Evolutionary conservation across 2,329 filamentous ascomycete species (phyloP), one percentile per base, ranked within the genome.

Genomic region (Monosporascus sp.): DNA sequence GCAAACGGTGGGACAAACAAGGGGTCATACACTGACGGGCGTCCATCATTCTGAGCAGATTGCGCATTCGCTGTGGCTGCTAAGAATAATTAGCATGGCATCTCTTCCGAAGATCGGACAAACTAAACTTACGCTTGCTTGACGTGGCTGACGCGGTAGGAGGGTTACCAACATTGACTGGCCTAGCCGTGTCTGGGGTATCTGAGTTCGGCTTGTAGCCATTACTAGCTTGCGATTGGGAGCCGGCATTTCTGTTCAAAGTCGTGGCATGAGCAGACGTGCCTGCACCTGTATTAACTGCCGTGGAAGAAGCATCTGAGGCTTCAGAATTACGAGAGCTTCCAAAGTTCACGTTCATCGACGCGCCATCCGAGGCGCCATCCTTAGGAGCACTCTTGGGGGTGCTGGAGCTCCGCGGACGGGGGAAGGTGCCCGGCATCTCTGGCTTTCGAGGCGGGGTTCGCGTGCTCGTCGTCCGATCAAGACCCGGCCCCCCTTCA

Each of bases 11-110:
- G 59, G 50, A 51, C 46, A 53, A 56, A 55, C 52, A 65, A 57
- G 61, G 59, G 56, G 50, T 54, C 78, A 72, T 81, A 81, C 78
- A 78, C 75, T 72, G 75, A 74, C 57, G 73, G 70, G 41, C 67
- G 67, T 31, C 66, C 64, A 38, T 57, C 63, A 54, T 62, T 63
- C 56, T 63, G 63, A 48, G 60, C 50, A 11, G 65, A 46, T 46
- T 53, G 52, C 25, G 55, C 55, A 55, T 51, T 59, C 43, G 60
- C 52, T 35, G 49, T 49, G 44, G 53, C 58, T 50, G 50, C 56
- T 62, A 43, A 24, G 35, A 18, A 54, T 50, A 54, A 51, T 61
- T 51, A 63, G 60, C 50, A 54, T n/a, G 24, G 49, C 5, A 31
- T 31, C 3, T 35, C 2, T 43, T 43, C 4, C 14, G 18, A 35